These are phyloP conservation scores for Ceratocystis papillata DNA, from an alignment of 2,329 filamentous ascomycete species.

Conservation along the genomic window DNA sequence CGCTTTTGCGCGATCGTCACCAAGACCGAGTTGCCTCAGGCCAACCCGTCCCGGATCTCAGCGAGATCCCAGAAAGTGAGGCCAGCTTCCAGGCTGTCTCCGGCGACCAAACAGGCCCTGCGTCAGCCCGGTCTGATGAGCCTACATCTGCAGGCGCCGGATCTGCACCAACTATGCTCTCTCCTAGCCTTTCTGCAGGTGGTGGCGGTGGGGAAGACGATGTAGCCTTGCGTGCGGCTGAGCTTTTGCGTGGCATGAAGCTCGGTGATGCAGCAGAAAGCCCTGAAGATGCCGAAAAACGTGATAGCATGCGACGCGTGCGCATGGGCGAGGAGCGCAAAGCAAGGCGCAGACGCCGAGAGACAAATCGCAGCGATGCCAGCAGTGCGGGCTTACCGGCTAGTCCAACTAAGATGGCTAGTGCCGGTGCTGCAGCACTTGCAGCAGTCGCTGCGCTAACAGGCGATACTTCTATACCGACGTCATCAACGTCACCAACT, in stretches of 20 bases:
- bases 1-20: conserved; percentile 79
- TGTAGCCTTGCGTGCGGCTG: conserved; percentile 73
- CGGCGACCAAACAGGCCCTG: conserved; percentile 25
- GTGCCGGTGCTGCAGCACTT: conserved; percentile 7
- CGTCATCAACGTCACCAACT: neutral
- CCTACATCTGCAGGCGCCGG: conserved; percentile 29
- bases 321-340: conserved; percentile 70
- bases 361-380: conserved; percentile 39
- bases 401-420: conserved; percentile 27
- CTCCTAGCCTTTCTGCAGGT: conserved; percentile 39
- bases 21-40: conserved; percentile 83
- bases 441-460: conserved; percentile 12
- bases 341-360: conserved; percentile 53
- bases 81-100: conserved; percentile 10
- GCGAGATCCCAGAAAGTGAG: conserved; percentile 46
- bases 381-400: conserved; percentile 19
- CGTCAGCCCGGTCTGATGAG: conserved; percentile 31
- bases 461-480: neutral
- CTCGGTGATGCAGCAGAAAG: conserved; percentile 50
- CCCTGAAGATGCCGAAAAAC: conserved; percentile 39
- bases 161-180: conserved; percentile 27
- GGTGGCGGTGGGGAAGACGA: conserved; percentile 50
- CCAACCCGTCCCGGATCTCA: conserved; percentile 67
- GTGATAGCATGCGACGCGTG: conserved; percentile 55
- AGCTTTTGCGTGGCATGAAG: conserved; percentile 72